Evolutionary conservation across 495 filamentous ascomycete species (phyloP).

Genomic region (Penicillium subrubescens): DNA sequence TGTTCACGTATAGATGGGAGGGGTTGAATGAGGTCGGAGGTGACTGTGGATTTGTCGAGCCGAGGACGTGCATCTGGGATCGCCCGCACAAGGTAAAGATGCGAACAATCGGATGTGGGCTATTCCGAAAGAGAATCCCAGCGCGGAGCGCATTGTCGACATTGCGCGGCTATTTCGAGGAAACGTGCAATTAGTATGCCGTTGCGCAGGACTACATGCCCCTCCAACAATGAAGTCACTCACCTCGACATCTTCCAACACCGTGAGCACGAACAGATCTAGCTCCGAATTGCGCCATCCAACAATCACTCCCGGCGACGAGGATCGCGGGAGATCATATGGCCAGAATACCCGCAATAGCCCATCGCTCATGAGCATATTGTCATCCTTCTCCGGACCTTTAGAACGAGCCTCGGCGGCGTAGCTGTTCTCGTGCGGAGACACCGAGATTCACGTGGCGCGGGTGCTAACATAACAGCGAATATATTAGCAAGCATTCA

Average conservation of each 20-base stretch:
- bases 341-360: slow-evolving; percentile 99
- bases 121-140: slow-evolving; percentile 80
- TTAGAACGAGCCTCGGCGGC: slow-evolving; percentile 93
- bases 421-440: slow-evolving; percentile 92
- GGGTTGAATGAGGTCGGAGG: slow-evolving; percentile 59
- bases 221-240: slow-evolving; percentile 9
- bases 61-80: slow-evolving; percentile 81
- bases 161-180: slow-evolving; percentile 56
- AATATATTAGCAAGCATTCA: slow-evolving; percentile 13
- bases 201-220: neutral
- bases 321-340: slow-evolving; percentile 74
- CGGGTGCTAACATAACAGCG: slow-evolving; percentile 65
- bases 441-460: slow-evolving; percentile 79
- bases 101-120: slow-evolving; percentile 75
- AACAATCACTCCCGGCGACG: slow-evolving; percentile 79
- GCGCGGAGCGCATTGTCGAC: slow-evolving; percentile 87
- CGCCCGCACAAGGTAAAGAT: slow-evolving; percentile 85
- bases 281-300: slow-evolving; percentile 93
- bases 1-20: slow-evolving; percentile 70
- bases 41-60: slow-evolving; percentile 66
- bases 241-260: slow-evolving; percentile 91
- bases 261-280: slow-evolving; percentile 86
- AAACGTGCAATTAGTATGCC: slow-evolving; percentile 13
- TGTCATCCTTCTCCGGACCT: slow-evolving; percentile 68
- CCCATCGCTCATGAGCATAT: slow-evolving; percentile 78